A percentile compares a stretch with the other conserved stretches of the same genome.
Conservation (phyloP, 2,329 filamentous ascomycete species). For the Xylaria sp. region DNA sequence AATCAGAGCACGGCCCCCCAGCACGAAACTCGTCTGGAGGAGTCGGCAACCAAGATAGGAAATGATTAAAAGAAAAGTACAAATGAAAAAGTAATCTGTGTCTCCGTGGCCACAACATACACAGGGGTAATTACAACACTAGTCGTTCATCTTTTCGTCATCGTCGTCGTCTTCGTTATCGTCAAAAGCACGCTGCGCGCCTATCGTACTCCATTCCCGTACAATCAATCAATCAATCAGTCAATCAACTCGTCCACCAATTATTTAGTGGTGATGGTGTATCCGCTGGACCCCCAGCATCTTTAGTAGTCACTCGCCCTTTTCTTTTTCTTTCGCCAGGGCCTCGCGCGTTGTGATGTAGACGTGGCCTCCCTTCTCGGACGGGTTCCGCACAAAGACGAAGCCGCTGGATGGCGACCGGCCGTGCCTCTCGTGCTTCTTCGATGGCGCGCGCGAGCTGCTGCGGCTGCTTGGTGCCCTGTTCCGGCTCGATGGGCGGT, state of each 20-base stretch:
- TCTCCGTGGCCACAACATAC: conserved; percentile 20
- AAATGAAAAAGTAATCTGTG: conserved; percentile 28
- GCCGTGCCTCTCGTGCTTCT: conserved; percentile 46
- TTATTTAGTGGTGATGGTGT: conserved; percentile 1
- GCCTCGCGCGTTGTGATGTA: conserved; percentile 48
- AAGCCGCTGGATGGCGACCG: conserved; percentile 45
- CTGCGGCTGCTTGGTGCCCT: conserved; percentile 44
- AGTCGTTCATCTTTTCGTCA: conserved; percentile 22
- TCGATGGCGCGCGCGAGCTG: conserved; percentile 43
- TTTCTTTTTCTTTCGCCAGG: conserved; percentile 42
- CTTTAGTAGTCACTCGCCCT: conserved; percentile 37
- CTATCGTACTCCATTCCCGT: conserved; percentile 9
- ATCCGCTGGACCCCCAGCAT: conserved; percentile 26
- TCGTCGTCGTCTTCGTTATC: conserved; percentile 18
- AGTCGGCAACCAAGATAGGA: conserved; percentile 3
- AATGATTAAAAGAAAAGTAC: conserved; percentile 19
- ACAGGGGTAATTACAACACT: conserved; percentile 21
- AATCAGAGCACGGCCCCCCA: conserved; percentile 19
- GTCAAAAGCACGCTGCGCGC: background rate
- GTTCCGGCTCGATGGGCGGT: conserved; percentile 39
- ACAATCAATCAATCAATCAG: background rate
- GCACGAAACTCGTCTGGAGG: background rate
- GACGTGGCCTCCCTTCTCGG: conserved; percentile 41
- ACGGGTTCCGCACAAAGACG: conserved; percentile 45
- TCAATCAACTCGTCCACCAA: background rate